Evolutionary conservation across 2,329 filamentous ascomycete species (phyloP).

Genomic region (Basipetospora chlamydospora): DNA sequence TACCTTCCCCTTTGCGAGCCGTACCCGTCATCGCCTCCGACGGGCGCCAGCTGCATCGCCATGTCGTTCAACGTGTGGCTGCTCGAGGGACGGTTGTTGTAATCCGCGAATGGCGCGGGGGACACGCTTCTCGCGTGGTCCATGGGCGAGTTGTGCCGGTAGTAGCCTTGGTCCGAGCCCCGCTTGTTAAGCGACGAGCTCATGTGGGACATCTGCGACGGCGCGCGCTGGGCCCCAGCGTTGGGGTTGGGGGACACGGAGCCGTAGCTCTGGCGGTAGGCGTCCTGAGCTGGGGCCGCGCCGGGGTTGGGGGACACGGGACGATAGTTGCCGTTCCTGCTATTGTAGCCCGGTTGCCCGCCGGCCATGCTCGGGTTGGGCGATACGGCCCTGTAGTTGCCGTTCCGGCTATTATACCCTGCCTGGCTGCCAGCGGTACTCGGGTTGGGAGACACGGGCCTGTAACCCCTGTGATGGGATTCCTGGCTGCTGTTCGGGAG

Average conservation of each 20-base stretch:
- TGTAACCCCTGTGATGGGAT: conserved; percentile 23
- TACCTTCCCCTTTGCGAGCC: conserved; percentile 32
- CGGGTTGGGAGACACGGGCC: conserved; percentile 49
- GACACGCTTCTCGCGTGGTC: conserved; percentile 31
- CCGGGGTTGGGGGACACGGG: conserved; percentile 54
- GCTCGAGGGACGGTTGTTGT: conserved; percentile 33
- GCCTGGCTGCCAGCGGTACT: conserved; percentile 26
- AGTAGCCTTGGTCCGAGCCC: conserved; percentile 34
- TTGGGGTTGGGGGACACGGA: conserved; percentile 10
- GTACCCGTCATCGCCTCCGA: conserved; percentile 38
- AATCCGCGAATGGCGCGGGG: conserved; percentile 30
- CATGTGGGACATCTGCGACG: conserved; percentile 24
- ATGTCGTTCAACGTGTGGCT: conserved; percentile 40
- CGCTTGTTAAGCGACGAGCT: conserved; percentile 19
- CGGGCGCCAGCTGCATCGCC: conserved; percentile 51
- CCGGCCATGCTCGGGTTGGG: conserved; percentile 43
- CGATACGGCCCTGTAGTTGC: conserved; percentile 34
- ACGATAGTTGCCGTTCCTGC: conserved; percentile 18
- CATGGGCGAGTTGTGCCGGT: conserved; percentile 36
- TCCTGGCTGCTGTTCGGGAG: conserved; percentile 37
- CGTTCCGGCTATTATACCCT: conserved; percentile 23
- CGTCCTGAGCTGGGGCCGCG: conserved; percentile 11
- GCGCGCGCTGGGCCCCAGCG: conserved; percentile 14
- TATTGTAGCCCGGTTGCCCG: conserved; percentile 21
- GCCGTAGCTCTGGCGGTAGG: conserved; percentile 23